phyloP scores from a whole-genome alignment of 2,329 filamentous ascomycete species.

The Orbilia brochopaga region DNA sequence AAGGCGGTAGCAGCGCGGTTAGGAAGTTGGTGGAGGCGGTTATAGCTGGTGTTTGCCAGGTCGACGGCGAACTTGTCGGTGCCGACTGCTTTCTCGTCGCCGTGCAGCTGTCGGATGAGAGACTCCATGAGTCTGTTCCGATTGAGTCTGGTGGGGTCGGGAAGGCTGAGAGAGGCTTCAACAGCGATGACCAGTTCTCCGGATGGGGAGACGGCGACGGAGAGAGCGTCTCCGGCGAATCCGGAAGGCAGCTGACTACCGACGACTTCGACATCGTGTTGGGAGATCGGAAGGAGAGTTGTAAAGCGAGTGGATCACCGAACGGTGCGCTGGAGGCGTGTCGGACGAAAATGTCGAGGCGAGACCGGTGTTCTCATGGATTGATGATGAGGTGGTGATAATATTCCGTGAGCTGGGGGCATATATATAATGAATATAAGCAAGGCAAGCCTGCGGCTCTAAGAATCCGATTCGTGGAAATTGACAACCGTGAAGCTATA shows the following conservation, averaged over 20 bases:
- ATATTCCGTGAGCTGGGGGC: constrained; percentile 23
- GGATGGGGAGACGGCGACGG: constrained; percentile 38
- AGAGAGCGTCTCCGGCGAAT: constrained; percentile 42
- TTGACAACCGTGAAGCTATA: constrained; percentile 21
- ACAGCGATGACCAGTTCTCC: constrained; percentile 42
- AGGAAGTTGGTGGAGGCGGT: constrained; percentile 33
- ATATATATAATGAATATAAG: constrained; percentile 31
- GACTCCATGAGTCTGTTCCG: constrained; percentile 32
- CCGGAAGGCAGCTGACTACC: constrained; percentile 39
- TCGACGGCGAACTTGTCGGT: neutral
- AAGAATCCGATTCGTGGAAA: neutral
- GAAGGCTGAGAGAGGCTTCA: constrained; percentile 44
- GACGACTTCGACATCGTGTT: constrained; percentile 36
- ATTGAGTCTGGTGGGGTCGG: constrained; percentile 47
- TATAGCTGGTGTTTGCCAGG: constrained; percentile 41
- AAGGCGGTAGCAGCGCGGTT: constrained; percentile 28
- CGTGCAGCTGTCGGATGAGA: constrained; percentile 8
- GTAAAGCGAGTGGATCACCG: constrained; percentile 35
- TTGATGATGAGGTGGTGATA: constrained; percentile 22
- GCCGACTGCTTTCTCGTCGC: neutral
- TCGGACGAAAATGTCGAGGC: constrained; percentile 18
- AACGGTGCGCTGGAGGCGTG: constrained; percentile 22
- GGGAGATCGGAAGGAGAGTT: neutral
- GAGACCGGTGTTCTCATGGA: constrained; percentile 38
- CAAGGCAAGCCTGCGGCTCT: constrained; percentile 20